Percentiles rank a stretch among this genome's conserved stretches.
These are phyloP conservation scores for Cladophialophora yegresii DNA, from an alignment of 2,329 filamentous ascomycete species.

Conservation along the genomic window DNA sequence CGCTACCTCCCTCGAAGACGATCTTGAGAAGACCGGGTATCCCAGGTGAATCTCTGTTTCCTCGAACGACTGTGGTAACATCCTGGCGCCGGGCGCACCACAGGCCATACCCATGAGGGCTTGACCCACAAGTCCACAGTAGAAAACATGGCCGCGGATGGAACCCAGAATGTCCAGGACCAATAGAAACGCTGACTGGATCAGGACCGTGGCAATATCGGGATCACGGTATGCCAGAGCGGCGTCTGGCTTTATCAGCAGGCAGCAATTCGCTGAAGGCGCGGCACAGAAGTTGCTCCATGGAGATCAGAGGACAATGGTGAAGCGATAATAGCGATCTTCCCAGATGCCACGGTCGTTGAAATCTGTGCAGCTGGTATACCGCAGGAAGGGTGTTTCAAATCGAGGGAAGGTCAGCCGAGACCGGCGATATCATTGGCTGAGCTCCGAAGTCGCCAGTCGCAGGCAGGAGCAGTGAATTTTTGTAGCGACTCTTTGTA, in stretches of 20 bases:
- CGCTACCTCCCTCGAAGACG: slow-evolving; percentile 67
- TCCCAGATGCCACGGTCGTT: neutral
- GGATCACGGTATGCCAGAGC: slow-evolving; percentile 62
- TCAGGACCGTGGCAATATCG: slow-evolving; percentile 60
- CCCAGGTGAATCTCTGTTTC: slow-evolving; percentile 64
- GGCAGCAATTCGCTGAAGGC: neutral
- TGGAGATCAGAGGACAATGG: neutral
- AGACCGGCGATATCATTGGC: slow-evolving; percentile 7
- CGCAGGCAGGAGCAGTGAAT: slow-evolving; percentile 8
- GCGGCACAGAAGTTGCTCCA: neutral
- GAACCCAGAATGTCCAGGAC: slow-evolving; percentile 62
- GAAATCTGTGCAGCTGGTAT: neutral
- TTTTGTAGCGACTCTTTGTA: neutral
- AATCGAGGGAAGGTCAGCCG: neutral
- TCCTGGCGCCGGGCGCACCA: slow-evolving; percentile 66
- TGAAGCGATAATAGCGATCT: neutral
- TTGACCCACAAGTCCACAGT: slow-evolving; percentile 72
- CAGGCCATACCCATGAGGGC: slow-evolving; percentile 70
- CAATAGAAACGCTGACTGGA: slow-evolving; percentile 63
- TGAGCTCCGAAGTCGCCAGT: neutral
- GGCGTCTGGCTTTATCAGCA: slow-evolving; percentile 16
- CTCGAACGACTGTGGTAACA: slow-evolving; percentile 58
- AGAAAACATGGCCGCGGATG: slow-evolving; percentile 61
- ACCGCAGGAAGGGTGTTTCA: neutral
- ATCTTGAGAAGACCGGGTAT: slow-evolving; percentile 70